Conservation (phyloP, 495 filamentous ascomycete species). For the Cenococcum geophilum region DNA sequence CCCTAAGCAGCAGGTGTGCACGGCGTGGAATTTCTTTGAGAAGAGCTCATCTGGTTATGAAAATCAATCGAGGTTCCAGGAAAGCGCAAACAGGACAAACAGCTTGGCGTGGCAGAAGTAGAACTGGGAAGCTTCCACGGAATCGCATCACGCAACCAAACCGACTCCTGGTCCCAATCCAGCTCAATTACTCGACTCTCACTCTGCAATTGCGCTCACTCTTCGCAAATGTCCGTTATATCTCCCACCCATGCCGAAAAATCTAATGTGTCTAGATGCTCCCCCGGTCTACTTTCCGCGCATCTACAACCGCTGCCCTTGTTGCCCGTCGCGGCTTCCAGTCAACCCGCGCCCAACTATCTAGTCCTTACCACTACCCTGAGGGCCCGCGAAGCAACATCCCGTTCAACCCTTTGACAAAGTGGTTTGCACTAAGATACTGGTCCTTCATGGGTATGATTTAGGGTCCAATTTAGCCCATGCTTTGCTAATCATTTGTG, state of each 20-base stretch:
- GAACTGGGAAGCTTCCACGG: not conserved
- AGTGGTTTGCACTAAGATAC: slow-evolving; percentile 74
- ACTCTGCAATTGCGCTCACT: not conserved
- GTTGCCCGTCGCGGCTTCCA: slow-evolving; percentile 91
- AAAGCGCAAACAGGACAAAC: slow-evolving; percentile 3
- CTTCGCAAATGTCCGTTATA: slow-evolving; percentile 21
- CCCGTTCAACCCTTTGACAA: slow-evolving; percentile 90
- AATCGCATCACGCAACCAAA: not conserved
- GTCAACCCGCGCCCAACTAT: slow-evolving; percentile 76
- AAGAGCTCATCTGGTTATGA: not conserved
- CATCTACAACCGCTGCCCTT: slow-evolving; percentile 51
- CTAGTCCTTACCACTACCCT: slow-evolving; percentile 94
- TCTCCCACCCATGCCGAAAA: not conserved
- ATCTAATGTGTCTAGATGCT: slow-evolving; percentile 61
- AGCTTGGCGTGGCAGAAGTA: not conserved
- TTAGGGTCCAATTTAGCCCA: not conserved
- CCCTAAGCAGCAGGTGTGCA: not conserved
- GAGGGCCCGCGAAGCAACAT: slow-evolving; percentile 92
- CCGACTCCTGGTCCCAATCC: not conserved
- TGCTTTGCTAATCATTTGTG: slow-evolving; percentile 18
- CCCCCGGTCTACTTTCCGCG: slow-evolving; percentile 68
- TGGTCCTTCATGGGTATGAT: slow-evolving; percentile 69
- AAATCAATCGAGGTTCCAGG: not conserved
- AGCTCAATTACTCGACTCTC: not conserved
- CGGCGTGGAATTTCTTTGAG: not conserved